These are phyloP conservation scores for Coniosporium uncinatum DNA, from an alignment of 2,329 filamentous ascomycete genomes.

Conservation along the genomic window DNA sequence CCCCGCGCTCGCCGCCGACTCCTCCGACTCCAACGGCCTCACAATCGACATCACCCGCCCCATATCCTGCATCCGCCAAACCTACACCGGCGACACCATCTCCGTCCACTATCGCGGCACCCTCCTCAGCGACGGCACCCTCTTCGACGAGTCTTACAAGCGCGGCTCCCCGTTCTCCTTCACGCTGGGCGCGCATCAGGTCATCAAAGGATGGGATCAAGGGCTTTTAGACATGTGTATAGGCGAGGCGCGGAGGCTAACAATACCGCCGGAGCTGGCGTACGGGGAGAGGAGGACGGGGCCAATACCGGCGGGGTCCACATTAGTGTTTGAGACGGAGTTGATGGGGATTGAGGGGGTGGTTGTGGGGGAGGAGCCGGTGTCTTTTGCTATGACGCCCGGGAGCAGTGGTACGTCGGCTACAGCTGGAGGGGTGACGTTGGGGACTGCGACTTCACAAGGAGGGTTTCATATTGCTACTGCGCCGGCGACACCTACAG, in stretches of 20 bases:
- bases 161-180: slow-evolving; percentile 73
- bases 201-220: slow-evolving; percentile 94
- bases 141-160: slow-evolving; percentile 85
- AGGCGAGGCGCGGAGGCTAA: slow-evolving; percentile 84
- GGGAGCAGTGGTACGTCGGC: background rate
- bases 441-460: background rate
- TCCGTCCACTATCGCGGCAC: slow-evolving; percentile 44
- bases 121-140: slow-evolving; percentile 52
- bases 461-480: background rate
- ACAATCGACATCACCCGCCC: slow-evolving; percentile 34
- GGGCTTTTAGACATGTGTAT: slow-evolving; percentile 93
- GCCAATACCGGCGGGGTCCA: slow-evolving; percentile 70
- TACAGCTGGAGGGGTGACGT: background rate
- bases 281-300: slow-evolving; percentile 77
- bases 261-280: slow-evolving; percentile 79
- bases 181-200: slow-evolving; percentile 71
- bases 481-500: background rate
- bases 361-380: slow-evolving; percentile 3
- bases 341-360: slow-evolving; percentile 79
- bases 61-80: slow-evolving; percentile 35
- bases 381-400: background rate
- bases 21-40: slow-evolving; percentile 13
- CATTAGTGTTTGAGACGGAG: slow-evolving; percentile 92
- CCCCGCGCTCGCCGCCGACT: slow-evolving; percentile 3
- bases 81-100: slow-evolving; percentile 37